phyloP scores from a whole-genome alignment of 2,329 filamentous ascomycete species.

The Nemania serpens region DNA sequence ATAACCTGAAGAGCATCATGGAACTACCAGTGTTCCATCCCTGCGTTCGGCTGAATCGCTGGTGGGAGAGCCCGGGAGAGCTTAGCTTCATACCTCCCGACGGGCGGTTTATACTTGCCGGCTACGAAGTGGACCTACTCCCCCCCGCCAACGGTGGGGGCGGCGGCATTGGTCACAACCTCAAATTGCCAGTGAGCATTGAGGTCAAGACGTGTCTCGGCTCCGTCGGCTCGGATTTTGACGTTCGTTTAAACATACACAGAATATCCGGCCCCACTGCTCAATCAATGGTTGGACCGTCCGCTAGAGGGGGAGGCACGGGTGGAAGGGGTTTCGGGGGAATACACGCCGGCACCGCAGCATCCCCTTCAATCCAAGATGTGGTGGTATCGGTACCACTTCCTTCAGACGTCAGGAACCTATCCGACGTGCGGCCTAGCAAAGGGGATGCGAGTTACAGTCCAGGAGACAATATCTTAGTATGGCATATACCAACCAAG shows the following conservation, averaged over 20 bases:
- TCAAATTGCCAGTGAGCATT: slow-evolving; percentile 81
- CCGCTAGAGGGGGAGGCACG: slow-evolving; percentile 48
- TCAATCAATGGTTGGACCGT: slow-evolving; percentile 44
- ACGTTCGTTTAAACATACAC: slow-evolving; percentile 76
- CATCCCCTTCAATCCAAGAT: slow-evolving; percentile 71
- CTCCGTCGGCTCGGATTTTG: slow-evolving; percentile 78
- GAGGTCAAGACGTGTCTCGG: slow-evolving; percentile 85
- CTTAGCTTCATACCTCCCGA: slow-evolving; percentile 97
- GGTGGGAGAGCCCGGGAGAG: slow-evolving; percentile 86
- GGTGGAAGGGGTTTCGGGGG: slow-evolving; percentile 49
- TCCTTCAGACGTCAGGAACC: slow-evolving; percentile 76
- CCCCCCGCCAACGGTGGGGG: slow-evolving; percentile 67
- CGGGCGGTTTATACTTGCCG: slow-evolving; percentile 88
- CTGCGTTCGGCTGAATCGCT: slow-evolving; percentile 86
- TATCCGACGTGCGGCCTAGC: slow-evolving; percentile 79
- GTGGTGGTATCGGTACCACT: slow-evolving; percentile 79
- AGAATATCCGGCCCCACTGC: slow-evolving; percentile 60
- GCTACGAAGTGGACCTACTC: slow-evolving; percentile 91
- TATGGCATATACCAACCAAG: slow-evolving; percentile 83
- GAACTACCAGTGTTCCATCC: slow-evolving; percentile 95
- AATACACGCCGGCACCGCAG: slow-evolving; percentile 58
- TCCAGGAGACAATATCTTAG: slow-evolving; percentile 70
- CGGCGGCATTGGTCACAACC: slow-evolving; percentile 58
- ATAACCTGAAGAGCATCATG: slow-evolving; percentile 74
- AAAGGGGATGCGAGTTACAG: slow-evolving; percentile 84